phyloP scores from a whole-genome alignment of 768 basidiomycete species.

The Suillus hirtellus region DNA sequence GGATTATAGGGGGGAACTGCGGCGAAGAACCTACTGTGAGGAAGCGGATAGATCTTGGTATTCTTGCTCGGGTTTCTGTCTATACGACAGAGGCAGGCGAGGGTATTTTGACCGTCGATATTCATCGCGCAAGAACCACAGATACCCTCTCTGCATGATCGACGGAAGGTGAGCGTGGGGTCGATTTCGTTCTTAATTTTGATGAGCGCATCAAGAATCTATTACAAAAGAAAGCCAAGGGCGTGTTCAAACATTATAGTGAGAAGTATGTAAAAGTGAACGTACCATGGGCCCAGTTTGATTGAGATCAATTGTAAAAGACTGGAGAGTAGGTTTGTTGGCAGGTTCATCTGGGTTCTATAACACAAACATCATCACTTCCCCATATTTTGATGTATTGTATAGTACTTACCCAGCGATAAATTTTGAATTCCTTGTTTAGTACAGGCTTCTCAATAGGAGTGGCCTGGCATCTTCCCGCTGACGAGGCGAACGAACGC shows the following conservation, averaged over 20 bases:
- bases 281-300: conserved; percentile 93
- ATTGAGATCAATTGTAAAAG: conserved; percentile 89
- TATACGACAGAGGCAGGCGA: conserved; percentile 95
- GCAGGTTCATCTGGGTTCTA: conserved; percentile 95
- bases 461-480: conserved; percentile 36
- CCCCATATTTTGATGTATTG: not conserved
- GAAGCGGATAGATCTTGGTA: conserved; percentile 93
- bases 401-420: conserved; percentile 76
- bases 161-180: conserved; percentile 94
- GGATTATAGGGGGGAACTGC: not conserved
- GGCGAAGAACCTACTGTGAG: conserved; percentile 74
- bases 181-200: conserved; percentile 99
- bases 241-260: not conserved
- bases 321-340: conserved; percentile 87
- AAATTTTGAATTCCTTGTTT: conserved; percentile 97
- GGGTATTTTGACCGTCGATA: conserved; percentile 96
- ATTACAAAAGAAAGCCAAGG: conserved; percentile 1
- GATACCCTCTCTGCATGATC: conserved; percentile 92
- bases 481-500: conserved; percentile 36
- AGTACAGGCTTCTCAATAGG: conserved; percentile 67
- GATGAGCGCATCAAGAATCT: conserved; percentile 90
- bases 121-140: conserved; percentile 99
- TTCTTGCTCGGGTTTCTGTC: conserved; percentile 72
- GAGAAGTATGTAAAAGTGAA: conserved; percentile 5
- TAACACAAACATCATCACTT: not conserved